Base-by-base conservation (phyloP, 768 basidiomycete species). In the Kwoniella shandongensis region DNA sequence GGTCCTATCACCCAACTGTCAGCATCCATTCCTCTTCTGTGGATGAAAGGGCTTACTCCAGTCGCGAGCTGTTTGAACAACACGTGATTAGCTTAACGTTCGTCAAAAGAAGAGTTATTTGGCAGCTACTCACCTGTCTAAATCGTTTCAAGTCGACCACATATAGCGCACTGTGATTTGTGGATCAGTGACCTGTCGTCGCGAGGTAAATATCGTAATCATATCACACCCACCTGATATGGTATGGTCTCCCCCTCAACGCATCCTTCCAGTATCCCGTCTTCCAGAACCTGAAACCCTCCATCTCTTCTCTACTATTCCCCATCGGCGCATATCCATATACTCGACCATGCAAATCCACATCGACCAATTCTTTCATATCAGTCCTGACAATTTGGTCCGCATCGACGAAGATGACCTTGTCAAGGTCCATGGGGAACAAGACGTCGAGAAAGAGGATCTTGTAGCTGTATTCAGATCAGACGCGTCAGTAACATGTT, bases 261-360 rank as follows among this genome's bases (percentile, higher is more conserved):
- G 89, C 90, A 22, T 97, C 87, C 63, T 83, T 85, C 96, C 94
- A 79, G 42, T 76, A 76, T 8, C 75, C 96, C 0, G 86, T 88
- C 79, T 98, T 97, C 96, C 96, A 99, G 80, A 99, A 99, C 26
- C 96, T 81, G 80, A 92, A 99, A 0, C 93, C 92, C 74, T 98
- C 96, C 87, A 97, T 96, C 29, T 93, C 96, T 22, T 79, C 77
- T 62, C 94, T 89, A 67, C 94, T 90, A 66, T 94, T 86, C 1
- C 96, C 96, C 96, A 99, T 99, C 0, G 96, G 96, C 0, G 93
- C 89, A 67, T 93, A 97, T 0, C 87, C 92, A 64, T 98, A 98
- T 1, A 94, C 92, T 0, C 91, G 89, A 0, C 92, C 92, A 25
- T 91, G 84, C 11, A 99, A 80, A 70, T 99, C 88, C 47, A 96